Percentiles rank a stretch among this genome's conserved stretches.
phyloP scores from a whole-genome alignment of 176 grass and related monocot genomes.

The Lolium perenne region DNA sequence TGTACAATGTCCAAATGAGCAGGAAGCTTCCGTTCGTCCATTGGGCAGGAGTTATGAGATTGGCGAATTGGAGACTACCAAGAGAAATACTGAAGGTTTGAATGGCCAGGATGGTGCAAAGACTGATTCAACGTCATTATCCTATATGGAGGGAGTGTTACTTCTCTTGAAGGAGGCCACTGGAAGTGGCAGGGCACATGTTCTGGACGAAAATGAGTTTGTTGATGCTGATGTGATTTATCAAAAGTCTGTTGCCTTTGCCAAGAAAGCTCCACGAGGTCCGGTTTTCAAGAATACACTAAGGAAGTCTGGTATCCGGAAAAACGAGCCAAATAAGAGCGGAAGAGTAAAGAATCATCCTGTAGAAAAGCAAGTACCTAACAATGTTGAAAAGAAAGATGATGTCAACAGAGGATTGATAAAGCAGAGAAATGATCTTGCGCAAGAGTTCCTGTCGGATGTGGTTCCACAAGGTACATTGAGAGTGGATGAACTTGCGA shows the following conservation, averaged over 20 bases:
- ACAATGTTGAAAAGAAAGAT: conserved; percentile 41
- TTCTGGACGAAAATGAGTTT: conserved; percentile 58
- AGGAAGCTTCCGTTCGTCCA: conserved; percentile 13
- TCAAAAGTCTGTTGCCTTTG: conserved; percentile 66
- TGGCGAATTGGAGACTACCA: conserved; percentile 17
- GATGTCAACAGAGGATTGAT: conserved; percentile 24
- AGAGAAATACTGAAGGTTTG: conserved; percentile 35
- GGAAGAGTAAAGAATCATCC: conserved; percentile 35
- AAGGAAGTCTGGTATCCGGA: conserved; percentile 39
- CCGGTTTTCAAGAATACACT: conserved; percentile 42
- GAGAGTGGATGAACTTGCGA: conserved; percentile 90
- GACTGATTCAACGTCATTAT: conserved; percentile 12
- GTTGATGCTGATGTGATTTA: conserved; percentile 68
- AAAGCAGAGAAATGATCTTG: conserved; percentile 53
- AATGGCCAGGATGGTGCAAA: conserved; percentile 26
- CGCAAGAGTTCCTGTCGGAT: conserved; percentile 54
- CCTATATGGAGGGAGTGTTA: conserved; percentile 64
- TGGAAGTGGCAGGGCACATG: conserved; percentile 60
- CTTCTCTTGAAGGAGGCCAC: conserved; percentile 75
- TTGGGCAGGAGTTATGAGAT: conserved; percentile 17
- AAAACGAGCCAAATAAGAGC: conserved; percentile 35
- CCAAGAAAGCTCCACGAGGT: conserved; percentile 60
- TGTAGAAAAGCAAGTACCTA: conserved; percentile 33
- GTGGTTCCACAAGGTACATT: conserved; percentile 70
- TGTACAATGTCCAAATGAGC: conserved; percentile 38